phyloP scores from a whole-genome alignment of 108 stramenopile species.

The Skeletonema marinoi region DNA sequence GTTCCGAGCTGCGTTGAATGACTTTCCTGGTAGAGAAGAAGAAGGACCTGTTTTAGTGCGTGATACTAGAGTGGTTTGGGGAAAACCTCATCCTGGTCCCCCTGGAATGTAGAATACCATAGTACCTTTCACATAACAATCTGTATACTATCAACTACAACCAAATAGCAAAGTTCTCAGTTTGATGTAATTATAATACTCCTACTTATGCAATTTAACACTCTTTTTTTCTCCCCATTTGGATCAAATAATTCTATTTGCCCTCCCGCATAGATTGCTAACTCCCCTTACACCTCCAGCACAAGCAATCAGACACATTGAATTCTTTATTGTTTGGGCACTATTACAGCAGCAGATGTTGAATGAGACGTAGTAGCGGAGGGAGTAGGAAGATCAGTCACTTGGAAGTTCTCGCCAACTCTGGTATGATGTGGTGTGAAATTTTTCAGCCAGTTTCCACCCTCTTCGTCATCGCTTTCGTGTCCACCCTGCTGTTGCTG shows the following conservation, averaged over 20 bases:
- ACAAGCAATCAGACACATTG: too few species aligned
- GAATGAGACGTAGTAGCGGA: not conserved
- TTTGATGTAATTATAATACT: not conserved
- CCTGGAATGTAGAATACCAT: constrained; percentile 2
- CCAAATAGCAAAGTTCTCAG: not conserved
- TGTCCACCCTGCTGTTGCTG: not conserved
- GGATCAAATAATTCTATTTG: too few species aligned
- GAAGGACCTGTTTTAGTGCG: not conserved
- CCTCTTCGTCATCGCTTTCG: constrained; percentile 8
- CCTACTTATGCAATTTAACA: not conserved
- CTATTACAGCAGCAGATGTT: not conserved
- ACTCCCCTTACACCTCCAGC: too few species aligned
- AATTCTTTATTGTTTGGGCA: not conserved
- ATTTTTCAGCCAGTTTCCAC: constrained; percentile 24
- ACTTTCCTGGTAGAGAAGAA: not conserved
- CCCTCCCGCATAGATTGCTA: too few species aligned
- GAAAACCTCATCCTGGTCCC: not conserved
- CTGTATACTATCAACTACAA: too few species aligned
- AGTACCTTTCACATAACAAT: too few species aligned
- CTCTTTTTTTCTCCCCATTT: not conserved
- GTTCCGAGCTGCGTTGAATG: constrained; percentile 3
- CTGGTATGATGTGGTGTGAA: constrained; percentile 31
- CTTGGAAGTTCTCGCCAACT: constrained; percentile 29
- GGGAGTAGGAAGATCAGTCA: constrained; percentile 26
- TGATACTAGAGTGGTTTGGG: not conserved